phyloP scores from a whole-genome alignment of 1,284 basidiomycete species.

The Austroboletus novae-zelandiae region DNA sequence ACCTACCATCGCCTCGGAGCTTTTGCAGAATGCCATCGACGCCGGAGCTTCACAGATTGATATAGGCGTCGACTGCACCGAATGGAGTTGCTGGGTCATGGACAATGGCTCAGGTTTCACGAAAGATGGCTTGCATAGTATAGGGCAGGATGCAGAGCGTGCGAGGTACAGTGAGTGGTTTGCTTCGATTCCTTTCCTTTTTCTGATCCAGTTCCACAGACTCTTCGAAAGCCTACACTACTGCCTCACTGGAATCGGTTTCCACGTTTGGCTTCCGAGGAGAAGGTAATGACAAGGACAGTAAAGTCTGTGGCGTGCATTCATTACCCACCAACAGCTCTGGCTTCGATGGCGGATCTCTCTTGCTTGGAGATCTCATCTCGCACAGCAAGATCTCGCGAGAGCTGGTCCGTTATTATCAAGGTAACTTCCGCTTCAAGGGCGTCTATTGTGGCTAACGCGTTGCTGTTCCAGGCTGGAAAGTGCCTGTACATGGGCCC shows the following conservation, averaged over 20 bases:
- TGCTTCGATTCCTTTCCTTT: background rate
- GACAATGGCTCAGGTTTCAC: constrained; percentile 81
- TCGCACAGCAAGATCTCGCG: constrained; percentile 52
- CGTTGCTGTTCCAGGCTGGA: constrained; percentile 47
- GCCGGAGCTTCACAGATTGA: constrained; percentile 62
- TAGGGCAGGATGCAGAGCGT: constrained; percentile 51
- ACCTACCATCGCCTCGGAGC: constrained; percentile 74
- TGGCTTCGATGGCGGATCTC: constrained; percentile 79
- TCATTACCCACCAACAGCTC: constrained; percentile 44
- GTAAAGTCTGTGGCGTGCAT: constrained; percentile 6
- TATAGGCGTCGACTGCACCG: constrained; percentile 61
- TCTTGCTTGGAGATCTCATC: constrained; percentile 79
- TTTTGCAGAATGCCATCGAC: constrained; percentile 83
- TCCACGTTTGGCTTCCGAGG: constrained; percentile 85
- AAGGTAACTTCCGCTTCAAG: constrained; percentile 51
- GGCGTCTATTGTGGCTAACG: constrained; percentile 2
- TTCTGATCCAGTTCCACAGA: constrained; percentile 36
- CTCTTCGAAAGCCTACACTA: constrained; percentile 69
- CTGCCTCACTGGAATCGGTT: constrained; percentile 47
- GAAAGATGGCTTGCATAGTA: constrained; percentile 50
- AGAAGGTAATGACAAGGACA: constrained; percentile 58
- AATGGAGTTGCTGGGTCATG: constrained; percentile 78
- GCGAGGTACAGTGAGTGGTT: constrained; percentile 64
- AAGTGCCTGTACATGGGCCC: constrained; percentile 67
- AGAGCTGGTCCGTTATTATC: constrained; percentile 70